Evolutionary conservation across 257 asterid genomes (phyloP).

Genomic region (Solanum medicagineum): DNA sequence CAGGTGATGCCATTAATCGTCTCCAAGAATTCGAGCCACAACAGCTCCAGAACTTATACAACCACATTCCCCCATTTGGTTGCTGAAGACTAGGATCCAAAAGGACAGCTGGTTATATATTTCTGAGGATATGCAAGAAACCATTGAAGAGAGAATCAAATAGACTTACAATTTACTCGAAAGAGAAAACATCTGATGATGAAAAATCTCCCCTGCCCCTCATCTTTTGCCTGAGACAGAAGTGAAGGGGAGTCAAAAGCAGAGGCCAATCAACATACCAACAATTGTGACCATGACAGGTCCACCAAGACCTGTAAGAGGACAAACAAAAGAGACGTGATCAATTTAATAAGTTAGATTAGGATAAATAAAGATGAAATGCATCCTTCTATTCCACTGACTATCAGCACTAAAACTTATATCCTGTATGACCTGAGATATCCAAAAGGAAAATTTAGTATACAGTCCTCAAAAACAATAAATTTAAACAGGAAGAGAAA

Average conservation of each 20-base stretch:
- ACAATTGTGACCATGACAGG: background rate
- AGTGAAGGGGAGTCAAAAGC: background rate
- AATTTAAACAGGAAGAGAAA: background rate
- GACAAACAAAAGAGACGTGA: too few relatives aligned
- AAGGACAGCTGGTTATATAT: background rate
- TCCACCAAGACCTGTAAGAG: background rate
- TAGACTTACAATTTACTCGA: background rate
- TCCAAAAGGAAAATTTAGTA: background rate
- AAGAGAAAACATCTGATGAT: background rate
- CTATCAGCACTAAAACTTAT: conserved; percentile 80
- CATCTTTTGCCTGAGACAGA: background rate
- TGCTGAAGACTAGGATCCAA: background rate
- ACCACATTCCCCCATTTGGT: background rate
- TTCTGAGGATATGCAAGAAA: background rate
- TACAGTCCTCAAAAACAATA: background rate
- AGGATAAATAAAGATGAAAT: too few relatives aligned
- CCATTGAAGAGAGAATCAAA: background rate
- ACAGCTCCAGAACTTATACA: background rate
- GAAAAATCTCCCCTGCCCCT: background rate
- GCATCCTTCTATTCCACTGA: conserved; percentile 6
- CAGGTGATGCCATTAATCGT: background rate
- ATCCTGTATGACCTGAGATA: conserved; percentile 72
- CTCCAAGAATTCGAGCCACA: background rate
- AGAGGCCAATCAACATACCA: background rate
- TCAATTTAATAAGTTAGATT: too few relatives aligned